A percentile compares a stretch with the other conserved stretches of the same genome.
Conservation (phyloP, 2,329 filamentous ascomycete species). For the Epichloe typhina region DNA sequence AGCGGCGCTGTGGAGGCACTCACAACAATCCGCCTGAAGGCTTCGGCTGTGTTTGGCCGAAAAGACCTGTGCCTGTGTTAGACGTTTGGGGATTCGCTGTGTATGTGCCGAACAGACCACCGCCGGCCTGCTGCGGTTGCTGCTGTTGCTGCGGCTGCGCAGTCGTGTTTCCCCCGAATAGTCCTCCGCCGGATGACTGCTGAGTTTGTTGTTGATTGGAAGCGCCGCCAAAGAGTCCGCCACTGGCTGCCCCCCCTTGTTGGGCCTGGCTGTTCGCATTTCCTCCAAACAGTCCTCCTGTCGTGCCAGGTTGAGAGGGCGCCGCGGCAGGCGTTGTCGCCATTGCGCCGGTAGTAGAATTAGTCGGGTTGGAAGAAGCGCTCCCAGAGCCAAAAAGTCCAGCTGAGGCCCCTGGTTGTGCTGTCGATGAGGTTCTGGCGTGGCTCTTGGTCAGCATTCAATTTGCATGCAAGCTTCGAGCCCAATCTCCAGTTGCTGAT, state of each 20-base stretch:
- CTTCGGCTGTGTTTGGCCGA: slow-evolving; percentile 22
- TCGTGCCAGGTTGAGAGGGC: slow-evolving; percentile 8
- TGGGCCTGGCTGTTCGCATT: slow-evolving; percentile 9
- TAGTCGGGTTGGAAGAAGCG: slow-evolving; percentile 14
- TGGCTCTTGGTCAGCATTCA: background rate
- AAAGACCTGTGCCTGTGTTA: slow-evolving; percentile 13
- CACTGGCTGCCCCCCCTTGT: background rate
- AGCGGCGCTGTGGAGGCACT: slow-evolving; percentile 2
- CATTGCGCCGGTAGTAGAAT: slow-evolving; percentile 18
- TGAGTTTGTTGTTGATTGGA: slow-evolving; percentile 14
- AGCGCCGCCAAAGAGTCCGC: slow-evolving; percentile 4
- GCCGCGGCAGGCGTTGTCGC: slow-evolving; percentile 17
- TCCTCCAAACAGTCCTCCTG: slow-evolving; percentile 16
- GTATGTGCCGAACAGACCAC: slow-evolving; percentile 18
- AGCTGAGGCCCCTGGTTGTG: slow-evolving; percentile 21
- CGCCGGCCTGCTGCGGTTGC: slow-evolving; percentile 16
- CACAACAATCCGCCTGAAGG: slow-evolving; percentile 21
- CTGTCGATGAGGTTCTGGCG: slow-evolving; percentile 13
- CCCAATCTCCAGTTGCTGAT: background rate
- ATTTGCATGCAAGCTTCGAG: background rate
- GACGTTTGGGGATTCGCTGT: slow-evolving; percentile 9
- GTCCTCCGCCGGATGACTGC: slow-evolving; percentile 13
- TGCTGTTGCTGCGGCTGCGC: slow-evolving; percentile 13
- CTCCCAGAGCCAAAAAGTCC: slow-evolving; percentile 24
- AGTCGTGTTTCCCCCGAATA: slow-evolving; percentile 19